Percentiles rank a stretch among this genome's conserved stretches.
Evolutionary conservation across 148 eudicot genomes (phyloP).

Genomic region (Rhododendron williamsianum): DNA sequence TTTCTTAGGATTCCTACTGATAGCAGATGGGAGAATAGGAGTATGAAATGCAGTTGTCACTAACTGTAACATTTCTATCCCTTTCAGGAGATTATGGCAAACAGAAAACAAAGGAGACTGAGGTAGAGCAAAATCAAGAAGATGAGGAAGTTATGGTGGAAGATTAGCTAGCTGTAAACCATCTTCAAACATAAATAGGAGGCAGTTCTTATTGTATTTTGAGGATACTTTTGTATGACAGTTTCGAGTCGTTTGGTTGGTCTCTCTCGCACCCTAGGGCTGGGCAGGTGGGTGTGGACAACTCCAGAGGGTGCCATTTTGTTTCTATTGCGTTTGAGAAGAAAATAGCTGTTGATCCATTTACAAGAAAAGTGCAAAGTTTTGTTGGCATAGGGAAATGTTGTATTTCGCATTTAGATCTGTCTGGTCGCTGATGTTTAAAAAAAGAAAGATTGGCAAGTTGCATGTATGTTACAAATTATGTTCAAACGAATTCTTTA

Average conservation of each 20-base stretch:
- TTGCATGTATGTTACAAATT: too few relatives aligned
- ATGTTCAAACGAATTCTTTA: neutral
- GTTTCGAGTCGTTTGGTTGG: neutral
- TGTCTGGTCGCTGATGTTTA: too few relatives aligned
- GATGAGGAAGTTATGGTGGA: conserved; percentile 11
- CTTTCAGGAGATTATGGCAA: conserved; percentile 12
- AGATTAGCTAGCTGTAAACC: neutral
- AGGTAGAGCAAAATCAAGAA: conserved; percentile 12
- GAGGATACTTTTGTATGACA: neutral
- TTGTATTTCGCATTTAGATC: too few relatives aligned
- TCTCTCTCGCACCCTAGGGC: neutral
- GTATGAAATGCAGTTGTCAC: neutral
- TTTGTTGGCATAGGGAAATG: neutral
- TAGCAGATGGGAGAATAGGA: neutral
- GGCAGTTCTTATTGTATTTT: neutral
- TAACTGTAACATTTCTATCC: neutral
- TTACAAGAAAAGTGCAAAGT: neutral
- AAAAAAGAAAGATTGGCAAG: too few relatives aligned
- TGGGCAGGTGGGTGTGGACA: neutral
- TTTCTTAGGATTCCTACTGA: too few relatives aligned
- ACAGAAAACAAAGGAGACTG: neutral
- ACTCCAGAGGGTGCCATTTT: neutral
- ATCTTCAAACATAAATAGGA: neutral
- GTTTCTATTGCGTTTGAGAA: neutral
- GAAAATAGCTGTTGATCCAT: neutral